Percentiles rank a stretch among this genome's conserved stretches.
Conservation (phyloP, 768 basidiomycete species). For the Nidula microcarpa region DNA sequence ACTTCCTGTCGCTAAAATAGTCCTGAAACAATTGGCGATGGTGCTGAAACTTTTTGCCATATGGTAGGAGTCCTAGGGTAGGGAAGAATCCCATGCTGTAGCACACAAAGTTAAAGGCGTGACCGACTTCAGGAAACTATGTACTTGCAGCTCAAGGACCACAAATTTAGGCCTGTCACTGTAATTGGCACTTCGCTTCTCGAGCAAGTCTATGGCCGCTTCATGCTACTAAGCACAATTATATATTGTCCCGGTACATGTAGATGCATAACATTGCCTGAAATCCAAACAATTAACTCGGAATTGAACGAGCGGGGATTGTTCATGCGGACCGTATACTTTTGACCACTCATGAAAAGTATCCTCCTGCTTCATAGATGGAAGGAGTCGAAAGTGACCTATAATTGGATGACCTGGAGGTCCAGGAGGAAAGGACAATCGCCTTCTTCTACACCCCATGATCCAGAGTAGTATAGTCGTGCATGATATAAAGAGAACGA, state of each 20-base stretch:
- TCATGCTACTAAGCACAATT: background rate
- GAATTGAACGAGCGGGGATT: background rate
- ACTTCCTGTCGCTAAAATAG: background rate
- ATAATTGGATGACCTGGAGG: constrained; percentile 32
- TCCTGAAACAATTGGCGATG: background rate
- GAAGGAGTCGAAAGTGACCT: constrained; percentile 32
- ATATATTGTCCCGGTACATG: background rate
- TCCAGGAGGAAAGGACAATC: constrained; percentile 21
- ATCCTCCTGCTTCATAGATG: constrained; percentile 8
- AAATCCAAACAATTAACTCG: constrained; percentile 1
- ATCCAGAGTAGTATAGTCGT: no score
- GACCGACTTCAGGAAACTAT: no score
- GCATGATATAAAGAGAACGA: no score
- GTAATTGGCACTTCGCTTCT: background rate
- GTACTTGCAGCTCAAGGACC: background rate
- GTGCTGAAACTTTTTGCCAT: background rate
- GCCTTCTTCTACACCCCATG: background rate
- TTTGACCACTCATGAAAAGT: constrained; percentile 21
- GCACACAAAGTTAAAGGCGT: background rate
- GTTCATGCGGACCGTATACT: constrained; percentile 20
- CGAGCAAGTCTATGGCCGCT: background rate
- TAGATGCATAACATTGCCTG: background rate
- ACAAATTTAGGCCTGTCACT: background rate
- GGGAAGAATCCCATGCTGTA: background rate
- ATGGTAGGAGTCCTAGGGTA: background rate